Percentiles rank a stretch among this genome's conserved stretches.
Conservation (phyloP, 495 filamentous ascomycete genomes). For the Penicillium longicatenatum region DNA sequence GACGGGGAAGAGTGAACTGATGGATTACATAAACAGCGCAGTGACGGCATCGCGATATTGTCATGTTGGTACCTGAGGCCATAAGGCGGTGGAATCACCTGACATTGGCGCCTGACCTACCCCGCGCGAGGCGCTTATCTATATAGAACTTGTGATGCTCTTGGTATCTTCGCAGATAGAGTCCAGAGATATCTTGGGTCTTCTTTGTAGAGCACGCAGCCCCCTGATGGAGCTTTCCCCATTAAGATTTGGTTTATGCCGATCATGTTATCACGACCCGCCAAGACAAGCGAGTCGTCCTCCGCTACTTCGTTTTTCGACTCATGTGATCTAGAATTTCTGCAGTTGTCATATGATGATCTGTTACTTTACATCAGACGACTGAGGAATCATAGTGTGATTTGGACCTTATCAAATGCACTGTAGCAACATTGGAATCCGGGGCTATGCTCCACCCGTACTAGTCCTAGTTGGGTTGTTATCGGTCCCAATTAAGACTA, state of each 20-base stretch:
- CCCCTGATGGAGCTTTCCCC: neutral
- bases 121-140: neutral
- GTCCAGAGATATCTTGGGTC: neutral
- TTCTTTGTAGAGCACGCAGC: neutral
- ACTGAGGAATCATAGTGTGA: too few relatives aligned
- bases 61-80: constrained; percentile 12
- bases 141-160: neutral
- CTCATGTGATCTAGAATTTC: neutral
- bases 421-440: too few relatives aligned
- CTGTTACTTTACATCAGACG: neutral
- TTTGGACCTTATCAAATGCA: too few relatives aligned
- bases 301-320: neutral
- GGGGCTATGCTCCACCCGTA: neutral
- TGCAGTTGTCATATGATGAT: neutral
- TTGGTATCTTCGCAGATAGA: neutral
- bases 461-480: neutral
- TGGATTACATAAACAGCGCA: constrained; percentile 25
- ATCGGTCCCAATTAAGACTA: neutral
- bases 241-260: neutral
- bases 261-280: constrained; percentile 4
- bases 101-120: neutral
- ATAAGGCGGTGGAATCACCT: constrained; percentile 16
- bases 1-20: constrained; percentile 16
- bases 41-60: constrained; percentile 18
- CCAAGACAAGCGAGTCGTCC: neutral